Evolutionary conservation across 768 basidiomycete species (phyloP).

Genomic region (Agrocybe chaxingu): DNA sequence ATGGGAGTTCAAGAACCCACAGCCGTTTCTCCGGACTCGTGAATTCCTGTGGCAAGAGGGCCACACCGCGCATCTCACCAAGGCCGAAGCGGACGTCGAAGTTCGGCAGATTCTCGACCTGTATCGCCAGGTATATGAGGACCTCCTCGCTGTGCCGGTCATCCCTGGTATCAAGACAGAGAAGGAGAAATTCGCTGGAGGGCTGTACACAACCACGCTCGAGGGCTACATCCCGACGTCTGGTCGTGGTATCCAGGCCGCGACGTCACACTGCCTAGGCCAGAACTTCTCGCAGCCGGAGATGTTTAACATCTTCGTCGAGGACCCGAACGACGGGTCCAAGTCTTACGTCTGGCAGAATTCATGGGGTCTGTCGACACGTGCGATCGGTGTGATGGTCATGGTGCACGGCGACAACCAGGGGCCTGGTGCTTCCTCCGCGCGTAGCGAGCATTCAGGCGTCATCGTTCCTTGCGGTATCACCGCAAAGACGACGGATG

Average conservation of each 20-base stretch:
- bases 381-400: slow-evolving; percentile 97
- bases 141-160: slow-evolving; percentile 95
- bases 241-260: slow-evolving; percentile 96
- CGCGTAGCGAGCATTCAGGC: slow-evolving; percentile 92
- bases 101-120: slow-evolving; percentile 93
- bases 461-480: slow-evolving; percentile 93
- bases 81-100: slow-evolving; percentile 86
- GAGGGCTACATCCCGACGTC: slow-evolving; percentile 98
- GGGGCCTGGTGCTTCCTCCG: slow-evolving; percentile 93
- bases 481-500: slow-evolving; percentile 77
- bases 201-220: slow-evolving; percentile 95
- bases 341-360: slow-evolving; percentile 96
- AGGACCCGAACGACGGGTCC: slow-evolving; percentile 73
- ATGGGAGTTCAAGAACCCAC: slow-evolving; percentile 99
- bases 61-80: slow-evolving; percentile 91
- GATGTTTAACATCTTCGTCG: slow-evolving; percentile 98
- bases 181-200: slow-evolving; percentile 99
- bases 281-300: slow-evolving; percentile 89
- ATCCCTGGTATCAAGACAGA: slow-evolving; percentile 96
- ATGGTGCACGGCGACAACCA: slow-evolving; percentile 99
- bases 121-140: slow-evolving; percentile 93
- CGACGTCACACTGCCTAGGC: slow-evolving; percentile 96
- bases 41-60: slow-evolving; percentile 99
- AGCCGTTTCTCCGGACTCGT: slow-evolving; percentile 98
- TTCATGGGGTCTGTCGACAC: slow-evolving; percentile 97